phyloP scores from a whole-genome alignment of 352 stramenopile species.

The Pythium brassicae region DNA sequence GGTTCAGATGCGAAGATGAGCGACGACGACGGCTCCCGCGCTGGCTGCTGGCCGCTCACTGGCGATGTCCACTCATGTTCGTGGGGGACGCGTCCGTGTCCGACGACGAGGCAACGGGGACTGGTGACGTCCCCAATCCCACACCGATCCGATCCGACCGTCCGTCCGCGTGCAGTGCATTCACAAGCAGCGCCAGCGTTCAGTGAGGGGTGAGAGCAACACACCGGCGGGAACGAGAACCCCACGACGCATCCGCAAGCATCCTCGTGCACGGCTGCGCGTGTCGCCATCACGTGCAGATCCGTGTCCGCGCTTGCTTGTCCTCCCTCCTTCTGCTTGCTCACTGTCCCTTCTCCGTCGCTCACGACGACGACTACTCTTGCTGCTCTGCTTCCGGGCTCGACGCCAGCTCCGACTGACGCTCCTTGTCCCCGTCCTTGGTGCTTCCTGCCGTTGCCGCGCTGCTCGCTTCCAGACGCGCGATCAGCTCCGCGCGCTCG shows the following conservation, averaged over 20 bases:
- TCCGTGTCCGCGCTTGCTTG: no score
- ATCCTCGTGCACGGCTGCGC: conserved; percentile 1
- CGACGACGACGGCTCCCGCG: no score
- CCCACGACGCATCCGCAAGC: conserved; percentile 11
- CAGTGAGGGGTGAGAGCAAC: conserved; percentile 13
- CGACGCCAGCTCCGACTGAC: background rate
- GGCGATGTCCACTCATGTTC: no score
- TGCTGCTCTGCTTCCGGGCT: background rate
- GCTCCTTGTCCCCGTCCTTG: background rate
- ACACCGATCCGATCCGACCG: background rate
- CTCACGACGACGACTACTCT: background rate
- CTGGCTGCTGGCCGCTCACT: no score
- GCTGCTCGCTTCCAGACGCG: conserved; percentile 7
- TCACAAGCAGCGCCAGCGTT: conserved; percentile 5
- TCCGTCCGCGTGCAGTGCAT: background rate
- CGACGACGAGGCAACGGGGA: background rate
- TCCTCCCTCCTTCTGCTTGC: background rate
- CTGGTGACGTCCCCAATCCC: background rate
- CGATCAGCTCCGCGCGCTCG: conserved; percentile 15
- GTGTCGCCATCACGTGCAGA: background rate
- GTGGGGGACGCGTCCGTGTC: background rate
- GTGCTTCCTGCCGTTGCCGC: background rate
- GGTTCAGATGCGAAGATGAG: no score
- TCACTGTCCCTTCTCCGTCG: no score
- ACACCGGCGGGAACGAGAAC: conserved; percentile 8